phyloP scores from a whole-genome alignment of 495 filamentous ascomycete species.

The Penicillium fimorum region DNA sequence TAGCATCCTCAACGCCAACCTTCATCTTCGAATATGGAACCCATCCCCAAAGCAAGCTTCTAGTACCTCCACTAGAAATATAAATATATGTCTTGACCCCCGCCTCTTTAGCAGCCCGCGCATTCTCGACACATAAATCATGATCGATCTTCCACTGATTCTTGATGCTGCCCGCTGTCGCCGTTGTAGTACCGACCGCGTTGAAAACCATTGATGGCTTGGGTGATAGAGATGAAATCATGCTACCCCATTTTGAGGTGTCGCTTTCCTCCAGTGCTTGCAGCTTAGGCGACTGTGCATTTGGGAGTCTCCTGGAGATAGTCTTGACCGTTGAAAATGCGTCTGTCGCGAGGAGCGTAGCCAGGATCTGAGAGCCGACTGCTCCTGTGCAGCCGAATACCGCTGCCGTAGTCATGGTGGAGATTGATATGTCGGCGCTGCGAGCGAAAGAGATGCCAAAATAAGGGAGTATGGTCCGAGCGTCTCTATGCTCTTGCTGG shows the following conservation, averaged over 20 bases:
- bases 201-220: conserved; percentile 45
- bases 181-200: conserved; percentile 46
- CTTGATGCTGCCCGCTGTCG: conserved; percentile 43
- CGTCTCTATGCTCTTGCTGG: neutral
- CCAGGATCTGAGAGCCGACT: conserved; percentile 56
- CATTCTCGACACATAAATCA: conserved; percentile 48
- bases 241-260: conserved; percentile 34
- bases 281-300: conserved; percentile 47
- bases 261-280: conserved; percentile 32
- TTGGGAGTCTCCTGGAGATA: conserved; percentile 56
- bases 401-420: conserved; percentile 42
- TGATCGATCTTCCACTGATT: conserved; percentile 53
- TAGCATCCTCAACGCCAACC: conserved; percentile 40
- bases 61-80: conserved; percentile 41
- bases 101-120: conserved; percentile 46
- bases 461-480: neutral
- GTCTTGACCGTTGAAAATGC: conserved; percentile 49
- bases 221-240: conserved; percentile 36
- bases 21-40: conserved; percentile 44
- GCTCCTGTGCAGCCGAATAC: conserved; percentile 59
- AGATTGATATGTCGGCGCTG: neutral
- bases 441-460: neutral
- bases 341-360: conserved; percentile 48
- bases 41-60: conserved; percentile 25
- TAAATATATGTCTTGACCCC: conserved; percentile 52